These are phyloP conservation scores for Fusarium poae DNA, from an alignment of 2,329 filamentous ascomycete genomes.

Conservation along the genomic window DNA sequence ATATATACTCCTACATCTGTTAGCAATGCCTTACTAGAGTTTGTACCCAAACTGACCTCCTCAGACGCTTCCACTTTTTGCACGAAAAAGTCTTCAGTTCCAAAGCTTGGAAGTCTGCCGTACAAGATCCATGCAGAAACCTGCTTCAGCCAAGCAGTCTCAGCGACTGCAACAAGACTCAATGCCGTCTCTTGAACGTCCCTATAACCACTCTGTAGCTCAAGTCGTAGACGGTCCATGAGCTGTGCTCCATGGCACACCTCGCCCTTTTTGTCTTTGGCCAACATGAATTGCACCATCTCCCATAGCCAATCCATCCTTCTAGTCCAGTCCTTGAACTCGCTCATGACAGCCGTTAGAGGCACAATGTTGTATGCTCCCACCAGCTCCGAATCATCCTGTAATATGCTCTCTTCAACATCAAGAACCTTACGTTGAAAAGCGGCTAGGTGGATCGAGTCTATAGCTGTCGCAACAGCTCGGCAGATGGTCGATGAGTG, in stretches of 20 bases:
- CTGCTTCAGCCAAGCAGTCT: conserved; percentile 92
- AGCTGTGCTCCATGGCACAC: conserved; percentile 76
- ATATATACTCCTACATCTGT: conserved; percentile 66
- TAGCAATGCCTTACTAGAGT: neutral
- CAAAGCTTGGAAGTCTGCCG: conserved; percentile 82
- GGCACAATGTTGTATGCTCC: conserved; percentile 95
- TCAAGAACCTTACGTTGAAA: conserved; percentile 89
- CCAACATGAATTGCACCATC: conserved; percentile 76
- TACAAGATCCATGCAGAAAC: conserved; percentile 92
- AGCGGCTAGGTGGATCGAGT: conserved; percentile 77
- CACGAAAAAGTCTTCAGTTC: conserved; percentile 89
- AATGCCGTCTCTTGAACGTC: conserved; percentile 84
- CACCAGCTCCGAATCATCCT: conserved; percentile 81
- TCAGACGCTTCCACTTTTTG: conserved; percentile 61
- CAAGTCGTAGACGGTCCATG: conserved; percentile 80
- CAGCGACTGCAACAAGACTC: conserved; percentile 80
- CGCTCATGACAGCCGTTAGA: conserved; percentile 82
- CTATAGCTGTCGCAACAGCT: conserved; percentile 84
- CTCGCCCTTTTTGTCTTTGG: conserved; percentile 51
- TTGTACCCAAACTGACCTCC: conserved; percentile 54
- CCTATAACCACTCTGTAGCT: conserved; percentile 87
- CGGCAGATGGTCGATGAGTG: conserved; percentile 88
- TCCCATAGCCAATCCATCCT: conserved; percentile 89
- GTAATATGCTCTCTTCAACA: conserved; percentile 83
- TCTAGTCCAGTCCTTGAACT: conserved; percentile 89